Evolutionary conservation across 768 basidiomycete genomes (phyloP).

Genomic region (Cubamyces lactineus): DNA sequence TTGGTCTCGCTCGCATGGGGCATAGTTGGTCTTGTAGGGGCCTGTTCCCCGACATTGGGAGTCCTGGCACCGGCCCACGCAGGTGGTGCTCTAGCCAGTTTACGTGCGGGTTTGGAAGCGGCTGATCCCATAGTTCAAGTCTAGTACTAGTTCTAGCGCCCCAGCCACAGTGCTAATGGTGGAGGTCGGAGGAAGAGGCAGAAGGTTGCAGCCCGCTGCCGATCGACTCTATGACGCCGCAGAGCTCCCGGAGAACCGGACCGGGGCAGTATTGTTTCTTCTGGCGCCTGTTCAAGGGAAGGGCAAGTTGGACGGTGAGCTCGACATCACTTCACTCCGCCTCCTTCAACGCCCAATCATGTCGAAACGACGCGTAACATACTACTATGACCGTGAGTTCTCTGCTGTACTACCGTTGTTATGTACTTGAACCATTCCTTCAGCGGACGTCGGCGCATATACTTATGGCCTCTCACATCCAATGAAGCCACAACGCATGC

Average conservation of each 20-base stretch:
- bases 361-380: slow-evolving; percentile 76
- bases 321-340: background rate
- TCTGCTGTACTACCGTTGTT: background rate
- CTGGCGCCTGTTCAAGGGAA: background rate
- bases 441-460: slow-evolving; percentile 74
- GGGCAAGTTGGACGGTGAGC: background rate
- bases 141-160: no score
- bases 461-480: slow-evolving; percentile 88
- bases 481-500: slow-evolving; percentile 97
- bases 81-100: slow-evolving; percentile 52
- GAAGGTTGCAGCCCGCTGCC: background rate
- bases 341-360: slow-evolving; percentile 37
- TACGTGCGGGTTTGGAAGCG: slow-evolving; percentile 62
- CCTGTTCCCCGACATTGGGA: slow-evolving; percentile 27
- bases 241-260: background rate
- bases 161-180: no score
- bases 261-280: background rate
- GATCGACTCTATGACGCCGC: background rate
- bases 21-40: slow-evolving; percentile 21
- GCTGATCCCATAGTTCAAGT: slow-evolving; percentile 55
- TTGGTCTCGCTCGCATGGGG: slow-evolving; percentile 54
- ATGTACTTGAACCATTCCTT: background rate
- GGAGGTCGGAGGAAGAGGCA: background rate
- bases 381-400: slow-evolving; percentile 74
- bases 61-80: slow-evolving; percentile 53